phyloP scores from a whole-genome alignment of 805 yeast genomes.

The Saccharomycopsis babjevae region DNA sequence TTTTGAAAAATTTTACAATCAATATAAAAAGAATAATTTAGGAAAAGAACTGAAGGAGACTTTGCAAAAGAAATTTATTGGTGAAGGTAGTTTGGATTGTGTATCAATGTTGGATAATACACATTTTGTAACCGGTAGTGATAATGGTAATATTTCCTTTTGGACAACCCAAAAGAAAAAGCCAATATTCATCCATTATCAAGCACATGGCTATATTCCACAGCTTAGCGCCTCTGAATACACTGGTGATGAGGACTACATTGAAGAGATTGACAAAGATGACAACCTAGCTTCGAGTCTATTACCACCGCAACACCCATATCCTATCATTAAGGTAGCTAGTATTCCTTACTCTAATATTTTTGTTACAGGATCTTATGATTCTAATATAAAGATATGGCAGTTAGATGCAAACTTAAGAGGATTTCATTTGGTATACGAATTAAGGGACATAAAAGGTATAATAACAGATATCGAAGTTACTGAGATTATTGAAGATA shows the following conservation, averaged over 20 bases:
- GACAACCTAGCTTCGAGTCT: constrained; percentile 32
- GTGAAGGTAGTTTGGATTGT: constrained; percentile 86
- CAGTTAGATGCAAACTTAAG: constrained; percentile 55
- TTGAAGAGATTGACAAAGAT: constrained; percentile 20
- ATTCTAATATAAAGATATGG: constrained; percentile 75
- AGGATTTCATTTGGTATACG: constrained; percentile 46
- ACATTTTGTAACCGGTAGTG: constrained; percentile 90
- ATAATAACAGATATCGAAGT: constrained; percentile 54
- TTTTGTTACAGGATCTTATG: constrained; percentile 83
- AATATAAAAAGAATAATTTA: constrained; percentile 29
- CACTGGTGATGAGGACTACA: constrained; percentile 35
- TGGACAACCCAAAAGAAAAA: constrained; percentile 91
- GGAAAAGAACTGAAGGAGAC: constrained; percentile 27
- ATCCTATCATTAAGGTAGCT: constrained; percentile 72
- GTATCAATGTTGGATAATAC: constrained; percentile 88
- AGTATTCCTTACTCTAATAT: constrained; percentile 80
- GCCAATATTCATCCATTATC: constrained; percentile 58
- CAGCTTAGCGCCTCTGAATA: constrained; percentile 39
- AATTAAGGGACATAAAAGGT: constrained; percentile 54
- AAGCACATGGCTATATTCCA: constrained; percentile 68
- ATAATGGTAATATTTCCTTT: constrained; percentile 79
- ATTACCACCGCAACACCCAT: constrained; percentile 64
- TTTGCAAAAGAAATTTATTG: constrained; percentile 32
- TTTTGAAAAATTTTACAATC: constrained; percentile 26
- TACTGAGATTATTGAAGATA: constrained; percentile 26